These are phyloP conservation scores for Chaetomium globosum DNA, from an alignment of 2,329 filamentous ascomycete genomes.

Conservation along the genomic window DNA sequence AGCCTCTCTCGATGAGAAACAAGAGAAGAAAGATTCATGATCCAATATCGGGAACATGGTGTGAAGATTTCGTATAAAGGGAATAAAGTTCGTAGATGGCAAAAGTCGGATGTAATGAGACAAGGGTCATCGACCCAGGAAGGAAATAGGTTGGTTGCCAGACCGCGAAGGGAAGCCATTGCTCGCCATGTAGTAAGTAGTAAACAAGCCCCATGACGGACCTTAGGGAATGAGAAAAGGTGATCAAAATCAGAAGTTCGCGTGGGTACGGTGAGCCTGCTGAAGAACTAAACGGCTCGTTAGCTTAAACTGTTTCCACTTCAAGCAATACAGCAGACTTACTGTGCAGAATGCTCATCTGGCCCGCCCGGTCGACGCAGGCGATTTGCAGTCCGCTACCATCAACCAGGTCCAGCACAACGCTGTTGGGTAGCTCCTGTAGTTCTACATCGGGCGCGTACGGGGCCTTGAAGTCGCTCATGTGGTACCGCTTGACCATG, in stretches of 20 bases:
- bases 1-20: neutral
- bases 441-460: slow-evolving; percentile 86
- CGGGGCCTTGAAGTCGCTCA: slow-evolving; percentile 79
- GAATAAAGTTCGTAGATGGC: slow-evolving; percentile 14
- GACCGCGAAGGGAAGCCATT: slow-evolving; percentile 20
- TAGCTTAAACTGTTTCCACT: slow-evolving; percentile 31
- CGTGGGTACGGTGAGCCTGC: slow-evolving; percentile 42
- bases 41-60: neutral
- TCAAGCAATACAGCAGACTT: slow-evolving; percentile 40
- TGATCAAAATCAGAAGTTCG: slow-evolving; percentile 29
- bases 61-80: slow-evolving; percentile 11
- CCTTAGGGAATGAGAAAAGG: neutral
- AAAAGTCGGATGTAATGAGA: slow-evolving; percentile 7
- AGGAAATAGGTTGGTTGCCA: slow-evolving; percentile 26
- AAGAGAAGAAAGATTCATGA: neutral
- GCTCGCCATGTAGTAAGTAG: neutral
- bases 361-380: slow-evolving; percentile 63
- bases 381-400: slow-evolving; percentile 65
- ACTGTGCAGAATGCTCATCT: slow-evolving; percentile 58
- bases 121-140: neutral
- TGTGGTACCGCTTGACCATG: slow-evolving; percentile 74
- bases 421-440: slow-evolving; percentile 89
- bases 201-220: slow-evolving; percentile 2
- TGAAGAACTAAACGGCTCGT: slow-evolving; percentile 46
- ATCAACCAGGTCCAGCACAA: slow-evolving; percentile 62